These are phyloP conservation scores for Aspergillus egyptiacus DNA, from an alignment of 495 filamentous ascomycete species.

Conservation along the genomic window DNA sequence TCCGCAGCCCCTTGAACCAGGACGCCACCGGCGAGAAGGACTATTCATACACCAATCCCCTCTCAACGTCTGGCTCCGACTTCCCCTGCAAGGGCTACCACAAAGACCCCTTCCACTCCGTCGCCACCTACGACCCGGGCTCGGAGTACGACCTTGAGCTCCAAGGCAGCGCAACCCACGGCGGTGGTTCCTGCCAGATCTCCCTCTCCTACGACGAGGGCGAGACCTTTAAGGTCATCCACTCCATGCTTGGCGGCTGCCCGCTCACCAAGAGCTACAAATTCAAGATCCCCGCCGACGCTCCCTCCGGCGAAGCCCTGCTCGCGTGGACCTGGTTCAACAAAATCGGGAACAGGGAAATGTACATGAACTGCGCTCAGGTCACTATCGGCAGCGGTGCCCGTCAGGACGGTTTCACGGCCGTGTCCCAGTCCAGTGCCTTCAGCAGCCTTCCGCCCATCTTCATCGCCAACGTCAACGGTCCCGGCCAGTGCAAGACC, in stretches of 20 bases:
- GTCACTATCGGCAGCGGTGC: conserved; percentile 53
- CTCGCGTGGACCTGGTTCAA: conserved; percentile 92
- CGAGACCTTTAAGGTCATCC: conserved; percentile 70
- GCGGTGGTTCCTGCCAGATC: conserved; percentile 83
- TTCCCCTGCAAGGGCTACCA: conserved; percentile 52
- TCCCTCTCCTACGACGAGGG: conserved; percentile 70
- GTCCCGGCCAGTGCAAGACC: conserved; percentile 47
- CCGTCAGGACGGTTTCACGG: conserved; percentile 16
- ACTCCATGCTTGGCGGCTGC: conserved; percentile 78
- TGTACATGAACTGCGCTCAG: conserved; percentile 93
- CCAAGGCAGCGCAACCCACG: conserved; percentile 60
- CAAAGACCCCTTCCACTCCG: conserved; percentile 39
- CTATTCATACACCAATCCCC: conserved; percentile 47
- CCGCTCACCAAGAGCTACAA: conserved; percentile 50
- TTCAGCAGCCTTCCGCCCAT: conserved; percentile 62
- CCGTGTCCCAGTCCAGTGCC: conserved; percentile 19
- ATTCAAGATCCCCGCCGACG: conserved; percentile 43
- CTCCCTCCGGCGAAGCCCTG: conserved; percentile 48
- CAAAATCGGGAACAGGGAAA: conserved; percentile 79
- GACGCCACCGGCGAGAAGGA: conserved; percentile 34
- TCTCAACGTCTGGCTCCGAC: conserved; percentile 36
- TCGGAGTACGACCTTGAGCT: conserved; percentile 35
- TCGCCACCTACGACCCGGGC: conserved; percentile 41
- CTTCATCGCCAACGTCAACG: conserved; percentile 64
- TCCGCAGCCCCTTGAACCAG: conserved; percentile 44